phyloP scores from a whole-genome alignment of 352 stramenopile genomes.

The Phytophthora hibernalis region DNA sequence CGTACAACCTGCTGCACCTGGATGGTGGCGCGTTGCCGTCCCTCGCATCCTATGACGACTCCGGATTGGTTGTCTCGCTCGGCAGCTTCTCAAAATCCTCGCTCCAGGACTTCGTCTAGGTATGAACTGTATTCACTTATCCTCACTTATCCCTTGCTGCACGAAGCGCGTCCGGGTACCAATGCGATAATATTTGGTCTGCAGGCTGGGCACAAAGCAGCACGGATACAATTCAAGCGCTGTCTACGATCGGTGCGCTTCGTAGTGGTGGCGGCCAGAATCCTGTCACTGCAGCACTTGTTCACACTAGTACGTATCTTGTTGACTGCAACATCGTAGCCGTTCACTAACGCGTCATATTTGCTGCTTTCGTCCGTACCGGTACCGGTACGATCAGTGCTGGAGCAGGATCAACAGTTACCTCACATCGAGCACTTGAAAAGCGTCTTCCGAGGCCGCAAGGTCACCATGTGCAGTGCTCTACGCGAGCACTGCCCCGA shows the following conservation, averaged over 20 bases:
- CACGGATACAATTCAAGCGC: conserved; percentile 55
- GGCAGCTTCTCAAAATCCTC: conserved; percentile 96
- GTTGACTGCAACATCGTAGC: conserved; percentile 22
- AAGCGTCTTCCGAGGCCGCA: conserved; percentile 50
- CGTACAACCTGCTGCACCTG: conserved; percentile 94
- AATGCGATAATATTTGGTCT: conserved; percentile 1
- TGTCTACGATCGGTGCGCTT: conserved; percentile 83
- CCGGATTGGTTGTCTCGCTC: conserved; percentile 80
- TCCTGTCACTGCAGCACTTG: conserved; percentile 84
- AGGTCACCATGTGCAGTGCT: conserved; percentile 54
- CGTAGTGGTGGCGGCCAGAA: conserved; percentile 92
- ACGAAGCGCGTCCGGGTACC: background rate
- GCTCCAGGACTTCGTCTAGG: conserved; percentile 90
- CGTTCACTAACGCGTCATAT: conserved; percentile 15
- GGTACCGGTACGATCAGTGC: conserved; percentile 49
- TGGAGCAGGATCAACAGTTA: conserved; percentile 60
- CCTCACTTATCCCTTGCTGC: background rate
- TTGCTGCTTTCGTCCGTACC: conserved; percentile 32
- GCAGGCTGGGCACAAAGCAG: conserved; percentile 73
- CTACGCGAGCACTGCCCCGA: conserved; percentile 51
- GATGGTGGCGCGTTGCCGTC: conserved; percentile 55
- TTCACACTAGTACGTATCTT: conserved; percentile 66
- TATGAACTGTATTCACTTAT: conserved; percentile 31
- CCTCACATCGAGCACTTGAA: conserved; percentile 62
- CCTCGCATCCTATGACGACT: conserved; percentile 73